A percentile compares a stretch with the other conserved stretches of the same genome.
Conservation (phyloP, 108 stramenopile genomes). For the Chaetoceros muelleri region DNA sequence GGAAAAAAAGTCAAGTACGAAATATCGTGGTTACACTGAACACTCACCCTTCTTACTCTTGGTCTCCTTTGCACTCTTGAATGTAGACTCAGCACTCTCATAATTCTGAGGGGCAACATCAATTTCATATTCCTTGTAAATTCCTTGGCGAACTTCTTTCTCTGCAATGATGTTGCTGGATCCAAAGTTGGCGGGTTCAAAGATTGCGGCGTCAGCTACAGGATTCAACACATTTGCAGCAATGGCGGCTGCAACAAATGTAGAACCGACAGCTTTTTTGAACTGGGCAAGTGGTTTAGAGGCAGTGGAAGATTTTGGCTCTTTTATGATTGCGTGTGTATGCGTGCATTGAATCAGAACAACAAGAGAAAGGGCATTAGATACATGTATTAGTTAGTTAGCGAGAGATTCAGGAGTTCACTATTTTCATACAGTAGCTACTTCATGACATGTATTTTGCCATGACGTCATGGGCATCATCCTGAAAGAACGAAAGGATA, state of each 20-base stretch:
- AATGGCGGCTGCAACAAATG: slow-evolving; percentile 29
- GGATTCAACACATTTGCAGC: slow-evolving; percentile 25
- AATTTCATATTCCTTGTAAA: slow-evolving; percentile 75
- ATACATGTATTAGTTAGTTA: no score
- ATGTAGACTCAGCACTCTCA: slow-evolving; percentile 79
- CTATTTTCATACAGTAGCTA: no score
- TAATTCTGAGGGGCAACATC: slow-evolving; percentile 48
- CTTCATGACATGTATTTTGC: no score
- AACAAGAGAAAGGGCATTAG: no score
- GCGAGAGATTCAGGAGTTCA: no score
- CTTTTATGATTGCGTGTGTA: no score
- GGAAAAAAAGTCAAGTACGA: slow-evolving; percentile 35
- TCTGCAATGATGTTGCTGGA: slow-evolving; percentile 52
- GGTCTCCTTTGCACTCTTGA: slow-evolving; percentile 78
- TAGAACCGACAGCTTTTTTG: slow-evolving; percentile 27
- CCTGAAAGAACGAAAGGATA: no score
- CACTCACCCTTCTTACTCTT: slow-evolving; percentile 86
- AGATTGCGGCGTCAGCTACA: slow-evolving; percentile 45
- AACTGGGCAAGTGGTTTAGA: slow-evolving; percentile 1
- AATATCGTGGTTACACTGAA: no score
- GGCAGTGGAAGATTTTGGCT: no score
- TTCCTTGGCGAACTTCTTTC: slow-evolving; percentile 61
- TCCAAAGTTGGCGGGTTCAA: slow-evolving; percentile 29
- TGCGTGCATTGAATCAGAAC: no score
- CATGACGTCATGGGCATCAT: no score